Conservation (phyloP, 441 rosid species). For the Cnidoscolus chayamansa region DNA sequence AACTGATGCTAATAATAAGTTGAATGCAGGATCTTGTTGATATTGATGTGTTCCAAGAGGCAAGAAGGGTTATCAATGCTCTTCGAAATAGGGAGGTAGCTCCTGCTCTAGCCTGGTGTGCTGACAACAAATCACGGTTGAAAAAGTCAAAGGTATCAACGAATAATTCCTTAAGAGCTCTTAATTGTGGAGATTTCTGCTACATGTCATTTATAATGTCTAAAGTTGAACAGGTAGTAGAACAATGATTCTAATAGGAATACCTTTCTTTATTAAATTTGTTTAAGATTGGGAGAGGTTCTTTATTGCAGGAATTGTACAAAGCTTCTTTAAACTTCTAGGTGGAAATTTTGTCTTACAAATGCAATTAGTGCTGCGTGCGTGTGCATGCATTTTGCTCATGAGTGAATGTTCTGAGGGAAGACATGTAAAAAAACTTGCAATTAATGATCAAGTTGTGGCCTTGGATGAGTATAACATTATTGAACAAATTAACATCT, state of each 20-base stretch:
- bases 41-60: slow-evolving; percentile 84
- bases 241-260: background rate
- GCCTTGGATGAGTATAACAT: background rate
- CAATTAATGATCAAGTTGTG: background rate
- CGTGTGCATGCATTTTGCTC: background rate
- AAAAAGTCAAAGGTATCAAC: slow-evolving; percentile 75
- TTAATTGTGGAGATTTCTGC: background rate
- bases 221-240: background rate
- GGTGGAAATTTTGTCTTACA: background rate
- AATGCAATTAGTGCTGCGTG: background rate
- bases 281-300: slow-evolving; percentile 3
- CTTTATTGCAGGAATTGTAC: background rate
- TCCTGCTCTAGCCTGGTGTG: slow-evolving; percentile 87
- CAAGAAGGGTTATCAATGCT: slow-evolving; percentile 79
- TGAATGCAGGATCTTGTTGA: slow-evolving; percentile 78
- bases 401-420: background rate
- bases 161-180: background rate
- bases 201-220: background rate
- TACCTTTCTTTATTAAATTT: no score
- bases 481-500: background rate
- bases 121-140: slow-evolving; percentile 79
- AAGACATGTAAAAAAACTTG: background rate
- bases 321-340: background rate
- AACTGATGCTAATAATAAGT: background rate
- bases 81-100: slow-evolving; percentile 78